Conservation (phyloP, 352 stramenopile genomes). For the Globisporangium abappressorium region DNA sequence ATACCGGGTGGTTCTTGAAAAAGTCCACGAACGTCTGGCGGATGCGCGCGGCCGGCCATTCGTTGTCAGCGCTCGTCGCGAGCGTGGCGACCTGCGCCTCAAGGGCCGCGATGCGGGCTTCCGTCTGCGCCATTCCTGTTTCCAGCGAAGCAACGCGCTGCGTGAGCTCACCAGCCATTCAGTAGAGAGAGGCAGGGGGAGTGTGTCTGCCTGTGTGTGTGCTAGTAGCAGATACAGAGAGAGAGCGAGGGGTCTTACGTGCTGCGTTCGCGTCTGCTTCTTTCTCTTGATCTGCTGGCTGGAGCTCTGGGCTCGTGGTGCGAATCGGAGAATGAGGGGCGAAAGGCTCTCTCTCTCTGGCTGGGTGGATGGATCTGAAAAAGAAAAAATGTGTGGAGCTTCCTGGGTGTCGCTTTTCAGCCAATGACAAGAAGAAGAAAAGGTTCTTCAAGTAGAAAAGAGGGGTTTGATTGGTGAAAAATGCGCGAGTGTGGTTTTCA, state of each 20-base stretch:
- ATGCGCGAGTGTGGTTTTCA: neutral
- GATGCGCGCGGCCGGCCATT: constrained; percentile 95
- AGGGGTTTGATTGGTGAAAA: neutral
- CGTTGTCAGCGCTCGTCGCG: constrained; percentile 19
- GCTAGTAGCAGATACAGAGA: neutral
- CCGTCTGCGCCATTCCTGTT: constrained; percentile 23
- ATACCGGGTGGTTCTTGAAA: constrained; percentile 87
- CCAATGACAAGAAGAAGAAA: neutral
- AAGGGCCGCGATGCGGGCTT: constrained; percentile 22
- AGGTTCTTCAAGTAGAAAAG: neutral
- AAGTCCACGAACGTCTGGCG: constrained; percentile 98
- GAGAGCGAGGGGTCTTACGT: neutral
- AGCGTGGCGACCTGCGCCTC: constrained; percentile 20
- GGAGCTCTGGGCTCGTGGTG: neutral
- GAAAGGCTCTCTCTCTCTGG: neutral
- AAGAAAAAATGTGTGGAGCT: constrained; percentile 12
- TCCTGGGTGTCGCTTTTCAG: neutral
- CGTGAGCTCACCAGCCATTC: constrained; percentile 19
- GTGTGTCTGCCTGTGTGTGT: neutral
- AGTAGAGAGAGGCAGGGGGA: neutral
- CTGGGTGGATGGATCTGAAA: neutral
- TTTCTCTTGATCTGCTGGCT: neutral
- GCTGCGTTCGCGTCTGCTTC: neutral
- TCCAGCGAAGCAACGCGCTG: constrained; percentile 32
- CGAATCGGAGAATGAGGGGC: constrained; percentile 4